Conservation (phyloP, 805 yeast genomes). For the Sungouiozyma ichnusensis region DNA sequence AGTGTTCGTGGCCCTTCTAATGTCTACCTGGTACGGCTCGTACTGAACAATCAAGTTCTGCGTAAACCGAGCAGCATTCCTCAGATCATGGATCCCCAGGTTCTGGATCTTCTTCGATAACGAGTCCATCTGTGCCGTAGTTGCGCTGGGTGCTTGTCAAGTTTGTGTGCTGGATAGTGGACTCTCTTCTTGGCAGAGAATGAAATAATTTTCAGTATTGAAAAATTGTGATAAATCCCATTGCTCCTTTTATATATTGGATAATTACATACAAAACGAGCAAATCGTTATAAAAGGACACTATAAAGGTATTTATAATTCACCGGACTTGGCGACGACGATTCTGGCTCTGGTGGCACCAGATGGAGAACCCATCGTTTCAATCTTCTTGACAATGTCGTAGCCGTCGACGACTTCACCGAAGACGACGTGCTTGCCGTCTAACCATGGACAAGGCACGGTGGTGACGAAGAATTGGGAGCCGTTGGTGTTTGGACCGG, state of each 20-base stretch:
- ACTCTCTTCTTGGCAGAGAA: too few species aligned
- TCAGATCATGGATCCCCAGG: slow-evolving; percentile 30
- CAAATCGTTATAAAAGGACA: too few species aligned
- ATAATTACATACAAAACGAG: too few species aligned
- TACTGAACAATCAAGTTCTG: slow-evolving; percentile 32
- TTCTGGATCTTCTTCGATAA: slow-evolving; percentile 27
- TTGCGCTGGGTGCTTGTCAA: background rate
- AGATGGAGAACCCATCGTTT: slow-evolving; percentile 59
- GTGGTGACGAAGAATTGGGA: slow-evolving; percentile 96
- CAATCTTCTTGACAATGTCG: slow-evolving; percentile 79
- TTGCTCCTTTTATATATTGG: too few species aligned
- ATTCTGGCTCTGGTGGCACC: slow-evolving; percentile 65
- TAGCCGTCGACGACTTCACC: slow-evolving; percentile 84
- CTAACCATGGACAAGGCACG: slow-evolving; percentile 77
- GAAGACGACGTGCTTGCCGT: slow-evolving; percentile 90
- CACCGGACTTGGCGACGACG: slow-evolving; percentile 48
- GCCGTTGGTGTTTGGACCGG: slow-evolving; percentile 97
- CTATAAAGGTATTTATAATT: slow-evolving; percentile 24
- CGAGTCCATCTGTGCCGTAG: slow-evolving; percentile 20
- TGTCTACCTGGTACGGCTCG: slow-evolving; percentile 30
- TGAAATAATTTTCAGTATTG: background rate
- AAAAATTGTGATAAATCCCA: too few species aligned
- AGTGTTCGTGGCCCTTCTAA: slow-evolving; percentile 39
- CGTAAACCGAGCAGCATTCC: slow-evolving; percentile 32
- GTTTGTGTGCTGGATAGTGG: too few species aligned